Evolutionary conservation across 805 yeast species (phyloP), one percentile per base, ranked within the genome.

Genomic region (Martiniozyma abietophila): DNA sequence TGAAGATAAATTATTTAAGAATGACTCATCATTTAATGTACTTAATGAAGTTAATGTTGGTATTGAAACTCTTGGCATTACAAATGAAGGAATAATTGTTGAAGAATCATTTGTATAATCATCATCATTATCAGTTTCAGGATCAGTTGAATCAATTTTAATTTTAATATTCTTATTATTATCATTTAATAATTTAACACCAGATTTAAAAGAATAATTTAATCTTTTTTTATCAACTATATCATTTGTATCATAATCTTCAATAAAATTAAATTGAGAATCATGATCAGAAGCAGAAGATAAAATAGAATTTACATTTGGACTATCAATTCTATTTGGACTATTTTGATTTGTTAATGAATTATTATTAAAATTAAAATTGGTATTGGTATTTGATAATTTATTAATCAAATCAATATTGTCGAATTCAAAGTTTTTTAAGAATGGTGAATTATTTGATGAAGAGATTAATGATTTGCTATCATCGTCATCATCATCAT

Each of bases 31-130:
- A 18, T 25, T 37, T 17, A 35, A 31, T 11, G 19, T 31, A 6
- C 18, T 38, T 6, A 48, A 43, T n/a, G n/a, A n/a, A n/a, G n/a
- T n/a, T n/a, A n/a, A n/a, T n/a, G n/a, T n/a, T n/a, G n/a, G n/a
- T 19, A 57, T 38, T 5, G 61, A 53, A n/a, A 58, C 57, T 21
- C 51, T 44, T 1, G 63, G 63, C 63, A 58, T 58, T 15, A 57
- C 54, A 43, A 58, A 58, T 1, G 61, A 56, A 3, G 63, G 61
- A 9, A 47, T 43, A 6, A 51, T 47, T 2, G 56, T 47, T 12
- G 60, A 47, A 9, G 54, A 41, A 31, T 51, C 50, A 9, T 43
- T 37, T 5, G 51, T 47, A n/a, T 39, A 34, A n/a, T 51, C 54
- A 3, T 45, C 48, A 14, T 46, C 51, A 7, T 36, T 17, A 19